Conservation (phyloP, 2,329 filamentous ascomycete genomes). For the Trichoderma koningiopsis region DNA sequence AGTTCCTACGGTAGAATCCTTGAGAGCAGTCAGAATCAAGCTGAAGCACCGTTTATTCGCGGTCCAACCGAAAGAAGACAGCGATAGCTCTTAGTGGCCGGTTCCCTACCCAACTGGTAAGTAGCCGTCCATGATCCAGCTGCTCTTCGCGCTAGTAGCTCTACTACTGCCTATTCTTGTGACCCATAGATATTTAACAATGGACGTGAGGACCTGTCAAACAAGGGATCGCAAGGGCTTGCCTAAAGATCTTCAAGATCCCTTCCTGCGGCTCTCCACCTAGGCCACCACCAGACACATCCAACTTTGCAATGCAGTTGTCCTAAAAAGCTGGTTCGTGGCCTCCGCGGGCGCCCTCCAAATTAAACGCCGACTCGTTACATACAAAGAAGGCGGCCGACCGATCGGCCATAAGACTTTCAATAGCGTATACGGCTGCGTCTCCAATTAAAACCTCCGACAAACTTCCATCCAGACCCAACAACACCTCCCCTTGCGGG, state of each 20-base stretch:
- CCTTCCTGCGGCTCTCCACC: slow-evolving; percentile 18
- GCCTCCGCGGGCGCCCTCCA: background rate
- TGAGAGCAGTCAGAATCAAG: background rate
- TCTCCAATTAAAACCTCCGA: slow-evolving; percentile 15
- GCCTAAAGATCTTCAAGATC: slow-evolving; percentile 21
- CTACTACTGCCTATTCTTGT: background rate
- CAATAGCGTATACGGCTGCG: background rate
- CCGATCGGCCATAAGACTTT: slow-evolving; percentile 1
- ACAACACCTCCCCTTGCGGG: background rate
- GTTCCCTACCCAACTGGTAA: background rate
- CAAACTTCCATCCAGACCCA: slow-evolving; percentile 4
- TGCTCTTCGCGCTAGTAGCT: background rate
- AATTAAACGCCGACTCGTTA: background rate
- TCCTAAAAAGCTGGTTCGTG: slow-evolving; percentile 7
- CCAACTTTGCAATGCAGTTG: background rate
- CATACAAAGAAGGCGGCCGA: slow-evolving; percentile 8
- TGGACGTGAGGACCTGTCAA: background rate
- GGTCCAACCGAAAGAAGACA: background rate
- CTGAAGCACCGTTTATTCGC: background rate
- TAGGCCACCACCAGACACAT: background rate
- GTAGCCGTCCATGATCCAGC: background rate
- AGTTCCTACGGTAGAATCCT: background rate
- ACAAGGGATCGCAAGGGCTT: slow-evolving; percentile 13
- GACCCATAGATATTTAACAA: background rate
- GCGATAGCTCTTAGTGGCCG: background rate